Evolutionary conservation across 768 basidiomycete species (phyloP), one percentile per base, ranked within the genome.

Genomic region (Pseudohyphozyma bogoriensis): DNA sequence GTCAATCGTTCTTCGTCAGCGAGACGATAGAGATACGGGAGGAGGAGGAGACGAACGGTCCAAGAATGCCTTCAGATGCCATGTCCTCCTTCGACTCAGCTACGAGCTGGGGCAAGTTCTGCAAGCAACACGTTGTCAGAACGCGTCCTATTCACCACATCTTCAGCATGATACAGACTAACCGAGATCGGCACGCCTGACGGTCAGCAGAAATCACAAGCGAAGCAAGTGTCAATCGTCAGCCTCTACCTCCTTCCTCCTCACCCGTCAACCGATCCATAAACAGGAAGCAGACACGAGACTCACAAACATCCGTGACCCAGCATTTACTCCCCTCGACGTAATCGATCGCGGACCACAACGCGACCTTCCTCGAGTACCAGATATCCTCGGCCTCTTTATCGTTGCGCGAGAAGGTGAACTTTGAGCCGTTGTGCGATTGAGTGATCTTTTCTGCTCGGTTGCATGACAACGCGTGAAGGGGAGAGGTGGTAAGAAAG

Each of bases 351-450:
- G 68, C 68, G 9, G 62, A 60, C 65, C 64, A 69, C 15, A 68
- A 53, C 0, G 63, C 63, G 28, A 64, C 60, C 51, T 71, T 71
- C 12, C 70, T 35, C 26, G 65, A 84, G 33, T 84, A 83, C 76
- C 80, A 85, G 44, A 92, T 74, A 2, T 87, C 87, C 69, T 87
- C 85, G 74, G 93, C 93, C 37, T 91, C 80, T 68, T 85, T 85
- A 67, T 85, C 80, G 88, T 82, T 83, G 35, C 79, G 77, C 0
- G 89, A 87, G 69, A 89, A 87, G 61, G 83, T 78, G 63, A 92
- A 89, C 28, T 79, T 78, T n/a, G 73, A 77, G 51, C 88, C 83
- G 3, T 83, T 81, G 69, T 95, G 83, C 67, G 78, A 44, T 22
- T 55, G n/a, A 11, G 51, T n/a, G 35, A 52, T 52, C 1, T 8